Evolutionary conservation across 106 monocot genomes (phyloP), one percentile per base, ranked within the genome.

Genomic region (Platanthera guangdongensis): DNA sequence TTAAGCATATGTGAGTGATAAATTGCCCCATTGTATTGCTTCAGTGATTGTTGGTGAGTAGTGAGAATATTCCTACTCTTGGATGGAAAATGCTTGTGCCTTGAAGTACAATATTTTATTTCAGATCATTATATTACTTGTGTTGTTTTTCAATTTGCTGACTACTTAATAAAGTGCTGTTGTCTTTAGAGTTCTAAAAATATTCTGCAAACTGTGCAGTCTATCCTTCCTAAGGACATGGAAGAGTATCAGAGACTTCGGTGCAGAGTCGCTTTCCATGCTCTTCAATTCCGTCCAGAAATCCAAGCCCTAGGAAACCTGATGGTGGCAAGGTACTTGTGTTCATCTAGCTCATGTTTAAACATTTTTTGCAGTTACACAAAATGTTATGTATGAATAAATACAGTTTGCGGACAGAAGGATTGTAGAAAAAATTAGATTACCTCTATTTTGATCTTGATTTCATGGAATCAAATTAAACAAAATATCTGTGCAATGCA

Each of bases 261-360:
- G 81, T 95, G 95, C 79, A 81, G 95, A 74, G 95, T 92, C 79
- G 92, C 92, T 16, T 95, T 95, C 79, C 85, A 85, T 84, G 92
- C 92, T 71, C 86, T 95, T 77, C 86, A 92, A 55, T 95, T 95
- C 65, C 90, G 90, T n/a, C 78, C 83, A 57, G 90, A 95, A 78
- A 87, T 95, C 77, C 82, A 77, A 49, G 86, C 85, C 21, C 88
- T 90, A 82, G 92, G 90, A n/a, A 87, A 85, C 50, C 75, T 60
- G 78, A 92, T 95, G 11, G 79, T 95, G 16, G 79, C 80, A 16
- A 95, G 92, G 95, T 89, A 83, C 15, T 46, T 21, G n/a, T 82
- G 14, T 50, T 74, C 52, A 15, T n/a, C 7, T 48, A 47, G 65
- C 22, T 65, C 30, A 30, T 5, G 4, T 11, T 3, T 65, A 65